phyloP scores from a whole-genome alignment of 805 yeast genomes.

The Myxozyma sirexii region DNA sequence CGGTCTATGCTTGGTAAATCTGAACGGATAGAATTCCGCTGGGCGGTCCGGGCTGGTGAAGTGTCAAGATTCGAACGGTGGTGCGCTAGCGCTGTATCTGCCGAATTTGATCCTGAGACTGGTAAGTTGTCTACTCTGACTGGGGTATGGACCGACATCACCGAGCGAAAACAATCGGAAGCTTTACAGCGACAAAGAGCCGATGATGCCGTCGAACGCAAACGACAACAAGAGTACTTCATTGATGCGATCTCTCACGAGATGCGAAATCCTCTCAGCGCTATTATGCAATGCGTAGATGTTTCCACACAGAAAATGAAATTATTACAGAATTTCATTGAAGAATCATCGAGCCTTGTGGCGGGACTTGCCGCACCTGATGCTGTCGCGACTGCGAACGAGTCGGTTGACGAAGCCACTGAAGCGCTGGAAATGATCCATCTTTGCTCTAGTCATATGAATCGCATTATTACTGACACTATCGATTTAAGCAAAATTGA shows the following conservation, averaged over 20 bases:
- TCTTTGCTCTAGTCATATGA: conserved; percentile 32
- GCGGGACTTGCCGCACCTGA: neutral
- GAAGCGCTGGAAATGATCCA: conserved; percentile 54
- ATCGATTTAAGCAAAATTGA: conserved; percentile 54
- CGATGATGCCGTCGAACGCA: conserved; percentile 33
- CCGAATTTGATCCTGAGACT: conserved; percentile 30
- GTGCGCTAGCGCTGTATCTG: conserved; percentile 32
- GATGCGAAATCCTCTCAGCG: conserved; percentile 91
- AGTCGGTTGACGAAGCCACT: conserved; percentile 62
- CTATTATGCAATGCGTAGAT: conserved; percentile 93
- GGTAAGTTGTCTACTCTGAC: conserved; percentile 23
- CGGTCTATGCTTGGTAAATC: conserved; percentile 29
- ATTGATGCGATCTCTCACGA: conserved; percentile 93
- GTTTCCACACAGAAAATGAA: conserved; percentile 1
- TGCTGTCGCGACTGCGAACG: neutral
- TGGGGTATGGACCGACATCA: conserved; percentile 34
- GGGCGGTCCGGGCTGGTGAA: conserved; percentile 26
- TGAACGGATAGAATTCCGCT: conserved; percentile 31
- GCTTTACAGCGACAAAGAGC: conserved; percentile 34
- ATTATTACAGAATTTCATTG: neutral
- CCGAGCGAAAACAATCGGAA: conserved; percentile 32
- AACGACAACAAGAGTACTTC: conserved; percentile 47
- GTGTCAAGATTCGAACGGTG: conserved; percentile 26
- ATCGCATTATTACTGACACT: conserved; percentile 67
- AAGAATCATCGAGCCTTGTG: neutral